Base-by-base conservation (phyloP, 176 grass and related monocot species). In the Aegilops sharonensis region DNA sequence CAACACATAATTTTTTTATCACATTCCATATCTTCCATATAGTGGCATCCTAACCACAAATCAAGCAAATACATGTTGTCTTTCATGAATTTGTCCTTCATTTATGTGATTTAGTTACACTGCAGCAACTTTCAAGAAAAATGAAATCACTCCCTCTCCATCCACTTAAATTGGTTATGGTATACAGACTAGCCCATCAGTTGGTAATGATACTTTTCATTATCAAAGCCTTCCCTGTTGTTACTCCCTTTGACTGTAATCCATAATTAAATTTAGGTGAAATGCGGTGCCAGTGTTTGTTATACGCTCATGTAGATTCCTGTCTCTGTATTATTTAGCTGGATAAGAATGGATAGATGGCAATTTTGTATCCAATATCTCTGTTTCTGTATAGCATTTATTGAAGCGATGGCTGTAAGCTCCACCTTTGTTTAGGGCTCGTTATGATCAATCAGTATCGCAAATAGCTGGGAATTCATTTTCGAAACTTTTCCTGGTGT, bases 321-420 rank as follows among this genome's bases (percentile, higher is more conserved):
- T 34, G n/a, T 54, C 13, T 27, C 6, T 35, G 5, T 29, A 39
- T n/a, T 17, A 69, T 48, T 54, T 78, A 59, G 52, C 43, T 90
- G 62, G 72, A 67, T 21, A 73, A 24, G 35, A 14, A 81, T 5
- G 4, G 34, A 47, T 68, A 83, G 12, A 78, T 90, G 11, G 40
- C 18, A 72, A 79, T 57, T 82, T 52, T 20, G 30, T 73, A 54
- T 54, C 1, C 30, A 54, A 11, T 2, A 74, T 34, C 50, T 73
- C 30, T 40, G n/a, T 13, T 66, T 35, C 63, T 73, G 11, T 73
- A 71, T 72, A 88, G 12, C 59, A 66, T 74, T n/a, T 76, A 9
- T 83, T 69, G 10, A 68, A 79, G 27, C 5, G 32, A 43, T 65
- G 59, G 29, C 29, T 37, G 62, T 34, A 63, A 39, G 8, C 29